These are phyloP conservation scores for Citrus sinensis DNA, from an alignment of 345 rosid genomes.

Conservation along the genomic window DNA sequence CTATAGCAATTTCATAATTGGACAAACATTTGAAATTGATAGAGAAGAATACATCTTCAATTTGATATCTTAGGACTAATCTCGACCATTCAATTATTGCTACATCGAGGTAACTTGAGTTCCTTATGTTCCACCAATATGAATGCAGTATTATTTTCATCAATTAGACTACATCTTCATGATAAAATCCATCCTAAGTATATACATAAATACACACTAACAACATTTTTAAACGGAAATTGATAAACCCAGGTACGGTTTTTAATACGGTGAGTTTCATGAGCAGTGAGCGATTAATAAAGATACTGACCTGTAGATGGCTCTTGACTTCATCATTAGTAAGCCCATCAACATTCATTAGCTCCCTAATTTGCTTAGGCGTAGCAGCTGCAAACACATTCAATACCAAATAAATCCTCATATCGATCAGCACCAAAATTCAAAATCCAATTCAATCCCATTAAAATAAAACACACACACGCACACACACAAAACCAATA, in stretches of 20 bases:
- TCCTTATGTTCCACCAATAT: not conserved
- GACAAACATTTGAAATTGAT: not conserved
- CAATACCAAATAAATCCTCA: not conserved
- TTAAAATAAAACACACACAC: not conserved
- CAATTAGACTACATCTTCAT: not conserved
- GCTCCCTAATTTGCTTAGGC: slow-evolving; percentile 92
- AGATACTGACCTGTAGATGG: slow-evolving; percentile 79
- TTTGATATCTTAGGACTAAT: not conserved
- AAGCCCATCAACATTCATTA: slow-evolving; percentile 94
- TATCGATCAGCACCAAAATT: not conserved
- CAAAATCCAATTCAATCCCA: not conserved
- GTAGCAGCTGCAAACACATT: slow-evolving; percentile 62
- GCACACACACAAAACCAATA: too few relatives aligned
- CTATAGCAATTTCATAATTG: not conserved
- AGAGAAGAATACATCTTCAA: not conserved
- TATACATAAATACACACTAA: too few relatives aligned
- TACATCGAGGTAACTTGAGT: not conserved
- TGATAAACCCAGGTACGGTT: too few relatives aligned
- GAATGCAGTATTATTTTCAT: not conserved
- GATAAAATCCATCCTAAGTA: not conserved
- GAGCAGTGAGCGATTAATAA: not conserved
- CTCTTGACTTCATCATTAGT: slow-evolving; percentile 98
- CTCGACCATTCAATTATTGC: not conserved
- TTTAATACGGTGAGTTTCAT: too few relatives aligned
- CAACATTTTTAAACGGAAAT: too few relatives aligned